Evolutionary conservation across 1,284 basidiomycete species (phyloP).

Genomic region (Schizophyllum commune): DNA sequence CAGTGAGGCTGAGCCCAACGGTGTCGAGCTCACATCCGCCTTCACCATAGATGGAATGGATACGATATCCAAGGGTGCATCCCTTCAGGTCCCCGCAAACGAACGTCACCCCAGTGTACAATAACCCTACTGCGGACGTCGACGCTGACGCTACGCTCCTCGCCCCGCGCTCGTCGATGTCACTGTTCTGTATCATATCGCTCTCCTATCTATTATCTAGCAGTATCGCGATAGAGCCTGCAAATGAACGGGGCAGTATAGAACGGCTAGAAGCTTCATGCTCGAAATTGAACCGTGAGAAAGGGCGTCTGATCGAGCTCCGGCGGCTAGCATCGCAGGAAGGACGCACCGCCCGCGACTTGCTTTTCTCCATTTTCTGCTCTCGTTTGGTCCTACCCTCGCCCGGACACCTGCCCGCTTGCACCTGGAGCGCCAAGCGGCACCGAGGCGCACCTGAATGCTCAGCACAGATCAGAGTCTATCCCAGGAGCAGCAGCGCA

Average conservation of each 20-base stretch:
- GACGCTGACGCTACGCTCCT: neutral
- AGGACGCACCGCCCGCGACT: neutral
- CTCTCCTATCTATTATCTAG: too few species aligned
- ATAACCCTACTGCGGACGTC: too few species aligned
- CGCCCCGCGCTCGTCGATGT: neutral
- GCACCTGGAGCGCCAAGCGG: neutral
- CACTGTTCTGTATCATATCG: neutral
- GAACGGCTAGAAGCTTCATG: neutral
- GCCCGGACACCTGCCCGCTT: neutral
- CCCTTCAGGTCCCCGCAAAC: too few species aligned
- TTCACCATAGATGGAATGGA: neutral
- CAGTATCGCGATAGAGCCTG: too few species aligned
- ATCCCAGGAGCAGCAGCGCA: neutral
- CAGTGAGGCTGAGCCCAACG: neutral
- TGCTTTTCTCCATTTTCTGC: neutral
- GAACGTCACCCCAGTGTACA: too few species aligned
- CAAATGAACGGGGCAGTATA: neutral
- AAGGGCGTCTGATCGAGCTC: neutral
- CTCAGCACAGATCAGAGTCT: constrained; percentile 9
- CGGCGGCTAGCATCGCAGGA: neutral
- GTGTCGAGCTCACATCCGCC: neutral
- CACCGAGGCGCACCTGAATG: neutral
- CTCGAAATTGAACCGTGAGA: neutral
- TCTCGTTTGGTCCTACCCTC: neutral
- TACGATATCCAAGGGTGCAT: neutral